phyloP scores from a whole-genome alignment of 495 filamentous ascomycete genomes.

The Cercophora sp. region DNA sequence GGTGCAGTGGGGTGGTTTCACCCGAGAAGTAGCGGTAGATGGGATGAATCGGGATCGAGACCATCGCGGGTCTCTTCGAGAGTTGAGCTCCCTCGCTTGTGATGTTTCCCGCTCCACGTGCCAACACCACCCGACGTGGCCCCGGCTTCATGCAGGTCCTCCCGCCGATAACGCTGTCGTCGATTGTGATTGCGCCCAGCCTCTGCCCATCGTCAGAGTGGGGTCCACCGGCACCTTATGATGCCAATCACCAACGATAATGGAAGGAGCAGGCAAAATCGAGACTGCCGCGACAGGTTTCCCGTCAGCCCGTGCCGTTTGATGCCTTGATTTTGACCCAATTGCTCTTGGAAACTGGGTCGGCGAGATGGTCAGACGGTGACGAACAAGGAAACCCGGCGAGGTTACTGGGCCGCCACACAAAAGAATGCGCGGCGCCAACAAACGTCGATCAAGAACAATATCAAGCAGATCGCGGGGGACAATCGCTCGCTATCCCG shows the following conservation, averaged over 20 bases:
- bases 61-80: neutral
- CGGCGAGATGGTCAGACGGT: neutral
- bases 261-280: neutral
- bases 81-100: neutral
- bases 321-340: slow-evolving; percentile 4
- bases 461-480: slow-evolving; percentile 9
- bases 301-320: neutral
- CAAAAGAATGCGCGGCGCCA: neutral
- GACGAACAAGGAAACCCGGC: neutral
- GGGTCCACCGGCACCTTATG: too few relatives aligned
- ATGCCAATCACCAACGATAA: too few relatives aligned
- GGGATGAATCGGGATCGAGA: neutral
- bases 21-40: too few relatives aligned
- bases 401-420: neutral
- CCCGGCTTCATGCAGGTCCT: neutral
- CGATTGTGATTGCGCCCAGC: slow-evolving; percentile 3
- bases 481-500: slow-evolving; percentile 5
- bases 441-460: slow-evolving; percentile 14
- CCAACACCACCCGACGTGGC: neutral
- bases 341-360: neutral
- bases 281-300: neutral
- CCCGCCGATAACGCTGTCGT: neutral
- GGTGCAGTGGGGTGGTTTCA: too few relatives aligned
- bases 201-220: neutral
- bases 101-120: neutral